These are phyloP conservation scores for Trichophyton schoenleinii DNA, from an alignment of 2,329 filamentous ascomycete genomes.

Conservation along the genomic window DNA sequence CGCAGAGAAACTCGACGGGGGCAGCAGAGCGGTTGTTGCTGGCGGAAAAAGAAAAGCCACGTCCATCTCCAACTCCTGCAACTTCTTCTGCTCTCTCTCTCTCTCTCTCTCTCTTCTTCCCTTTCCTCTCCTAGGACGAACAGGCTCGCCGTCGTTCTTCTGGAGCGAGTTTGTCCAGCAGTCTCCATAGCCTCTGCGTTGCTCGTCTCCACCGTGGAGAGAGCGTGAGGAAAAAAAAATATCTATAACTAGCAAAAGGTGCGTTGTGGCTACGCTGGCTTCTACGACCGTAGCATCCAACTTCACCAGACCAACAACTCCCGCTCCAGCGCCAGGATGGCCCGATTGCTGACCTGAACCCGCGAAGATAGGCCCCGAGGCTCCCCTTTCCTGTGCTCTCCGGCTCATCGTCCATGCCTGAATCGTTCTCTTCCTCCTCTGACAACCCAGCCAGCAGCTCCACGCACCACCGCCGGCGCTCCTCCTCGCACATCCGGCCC, in stretches of 20 bases:
- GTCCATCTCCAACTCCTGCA: not conserved
- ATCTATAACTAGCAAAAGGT: not conserved
- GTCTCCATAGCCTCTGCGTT: no score
- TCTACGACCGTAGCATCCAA: not conserved
- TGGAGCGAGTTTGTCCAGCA: no score
- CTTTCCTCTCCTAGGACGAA: not conserved
- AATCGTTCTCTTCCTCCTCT: constrained; percentile 7
- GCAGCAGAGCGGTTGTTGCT: no score
- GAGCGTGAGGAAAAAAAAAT: not conserved
- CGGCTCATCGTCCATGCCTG: not conserved
- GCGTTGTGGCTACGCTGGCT: not conserved
- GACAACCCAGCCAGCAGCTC: constrained; percentile 5
- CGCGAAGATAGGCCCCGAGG: no score
- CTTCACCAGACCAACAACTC: not conserved
- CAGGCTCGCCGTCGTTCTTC: not conserved
- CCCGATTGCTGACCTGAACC: not conserved
- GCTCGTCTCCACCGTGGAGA: not conserved
- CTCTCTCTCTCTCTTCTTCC: no score
- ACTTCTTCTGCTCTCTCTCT: not conserved
- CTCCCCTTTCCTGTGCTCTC: no score
- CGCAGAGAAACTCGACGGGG: not conserved
- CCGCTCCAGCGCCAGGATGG: not conserved
- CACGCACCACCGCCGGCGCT: constrained; percentile 12
- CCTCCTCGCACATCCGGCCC: constrained; percentile 6
- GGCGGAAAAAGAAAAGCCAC: not conserved